Evolutionary conservation across 2,329 filamentous ascomycete genomes (phyloP).

Genomic region (Claviceps spartinae): DNA sequence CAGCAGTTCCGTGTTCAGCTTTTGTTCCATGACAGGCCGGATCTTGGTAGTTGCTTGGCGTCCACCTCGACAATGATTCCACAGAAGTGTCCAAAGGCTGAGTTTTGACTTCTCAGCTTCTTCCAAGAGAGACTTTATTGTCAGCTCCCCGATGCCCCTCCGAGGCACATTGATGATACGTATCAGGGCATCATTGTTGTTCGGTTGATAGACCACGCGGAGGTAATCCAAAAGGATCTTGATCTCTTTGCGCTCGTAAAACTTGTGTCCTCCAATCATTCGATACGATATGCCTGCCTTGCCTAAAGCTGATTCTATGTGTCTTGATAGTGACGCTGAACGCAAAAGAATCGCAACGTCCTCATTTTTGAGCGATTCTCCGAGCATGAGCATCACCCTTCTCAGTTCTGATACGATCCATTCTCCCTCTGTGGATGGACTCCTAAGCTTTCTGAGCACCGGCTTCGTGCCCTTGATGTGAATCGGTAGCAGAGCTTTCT

Average conservation of each 20-base stretch:
- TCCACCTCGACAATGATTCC: constrained; percentile 37
- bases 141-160: constrained; percentile 67
- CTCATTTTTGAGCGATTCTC: constrained; percentile 54
- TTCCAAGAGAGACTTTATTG: constrained; percentile 58
- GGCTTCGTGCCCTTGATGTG: constrained; percentile 69
- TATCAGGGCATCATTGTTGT: constrained; percentile 75
- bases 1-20: constrained; percentile 36
- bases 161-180: constrained; percentile 76
- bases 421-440: constrained; percentile 58
- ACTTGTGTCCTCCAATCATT: constrained; percentile 82
- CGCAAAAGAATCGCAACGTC: constrained; percentile 84
- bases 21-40: constrained; percentile 36
- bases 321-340: constrained; percentile 66
- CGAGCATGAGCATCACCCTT: constrained; percentile 56
- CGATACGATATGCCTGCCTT: constrained; percentile 74
- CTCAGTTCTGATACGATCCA: constrained; percentile 84
- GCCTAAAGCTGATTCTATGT: constrained; percentile 73
- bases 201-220: constrained; percentile 67
- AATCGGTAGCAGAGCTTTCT: constrained; percentile 67
- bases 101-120: constrained; percentile 59
- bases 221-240: constrained; percentile 82
- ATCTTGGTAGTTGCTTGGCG: constrained; percentile 35
- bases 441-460: constrained; percentile 63
- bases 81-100: constrained; percentile 64
- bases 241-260: constrained; percentile 85